phyloP scores from a whole-genome alignment of 2,329 filamentous ascomycete species.

The Alternaria infectoria region DNA sequence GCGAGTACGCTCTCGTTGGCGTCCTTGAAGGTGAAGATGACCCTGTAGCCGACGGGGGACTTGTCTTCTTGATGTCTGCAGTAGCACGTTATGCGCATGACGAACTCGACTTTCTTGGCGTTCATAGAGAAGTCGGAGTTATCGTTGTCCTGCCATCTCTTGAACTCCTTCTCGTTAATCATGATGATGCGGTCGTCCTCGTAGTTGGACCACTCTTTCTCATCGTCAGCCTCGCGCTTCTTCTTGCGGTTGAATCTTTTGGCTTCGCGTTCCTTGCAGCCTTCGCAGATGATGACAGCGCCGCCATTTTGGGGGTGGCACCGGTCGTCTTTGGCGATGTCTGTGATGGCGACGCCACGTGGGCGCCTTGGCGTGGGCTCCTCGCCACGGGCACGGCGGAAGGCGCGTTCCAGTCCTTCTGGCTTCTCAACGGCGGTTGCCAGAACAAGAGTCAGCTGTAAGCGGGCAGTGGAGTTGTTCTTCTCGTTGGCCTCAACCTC shows the following conservation, averaged over 20 bases:
- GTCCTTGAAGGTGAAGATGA: conserved; percentile 95
- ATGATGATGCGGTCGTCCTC: conserved; percentile 53
- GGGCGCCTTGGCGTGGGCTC: conserved; percentile 47
- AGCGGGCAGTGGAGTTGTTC: conserved; percentile 56
- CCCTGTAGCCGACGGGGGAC: conserved; percentile 73
- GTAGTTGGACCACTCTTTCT: conserved; percentile 74
- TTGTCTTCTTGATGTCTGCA: conserved; percentile 96
- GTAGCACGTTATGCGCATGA: conserved; percentile 97
- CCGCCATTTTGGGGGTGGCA: conserved; percentile 83
- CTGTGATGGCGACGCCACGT: conserved; percentile 49
- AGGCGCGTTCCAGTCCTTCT: conserved; percentile 69
- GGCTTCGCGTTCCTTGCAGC: conserved; percentile 90
- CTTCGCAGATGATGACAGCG: conserved; percentile 88
- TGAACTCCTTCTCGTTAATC: conserved; percentile 48
- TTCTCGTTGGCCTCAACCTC: conserved; percentile 74
- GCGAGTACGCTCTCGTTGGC: conserved; percentile 76
- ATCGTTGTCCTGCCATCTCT: conserved; percentile 39
- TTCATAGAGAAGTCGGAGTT: conserved; percentile 25
- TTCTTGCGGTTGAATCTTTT: conserved; percentile 94
- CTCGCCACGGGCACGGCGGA: conserved; percentile 62
- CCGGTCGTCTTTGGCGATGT: conserved; percentile 64
- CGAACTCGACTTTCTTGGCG: conserved; percentile 79
- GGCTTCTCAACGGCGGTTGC: conserved; percentile 87
- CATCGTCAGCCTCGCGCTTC: conserved; percentile 85
- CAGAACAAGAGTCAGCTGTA: conserved; percentile 69